Percentiles rank a stretch among this genome's conserved stretches.
phyloP scores from a whole-genome alignment of 2,329 filamentous ascomycete species.

The Aspergillus ochraceus region DNA sequence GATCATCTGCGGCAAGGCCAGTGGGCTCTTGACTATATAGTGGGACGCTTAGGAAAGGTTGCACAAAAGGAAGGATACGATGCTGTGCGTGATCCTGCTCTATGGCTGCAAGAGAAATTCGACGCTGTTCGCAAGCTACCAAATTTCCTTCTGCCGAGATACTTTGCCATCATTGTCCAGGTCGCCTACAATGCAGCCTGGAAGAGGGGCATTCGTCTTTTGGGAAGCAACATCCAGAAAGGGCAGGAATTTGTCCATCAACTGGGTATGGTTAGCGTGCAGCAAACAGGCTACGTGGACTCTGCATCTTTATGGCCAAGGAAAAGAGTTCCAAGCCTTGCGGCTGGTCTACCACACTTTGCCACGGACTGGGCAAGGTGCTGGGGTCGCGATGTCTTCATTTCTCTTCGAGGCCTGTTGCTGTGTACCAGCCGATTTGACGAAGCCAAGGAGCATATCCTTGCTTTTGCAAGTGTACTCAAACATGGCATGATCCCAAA shows the following conservation, averaged over 20 bases:
- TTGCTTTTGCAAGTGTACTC: slow-evolving; percentile 90
- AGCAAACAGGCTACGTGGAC: slow-evolving; percentile 84
- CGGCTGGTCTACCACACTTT: slow-evolving; percentile 92
- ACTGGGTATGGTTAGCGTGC: slow-evolving; percentile 85
- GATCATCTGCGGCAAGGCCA: slow-evolving; percentile 88
- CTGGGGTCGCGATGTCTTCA: slow-evolving; percentile 97
- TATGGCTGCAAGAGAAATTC: slow-evolving; percentile 82
- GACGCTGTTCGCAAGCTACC: slow-evolving; percentile 82
- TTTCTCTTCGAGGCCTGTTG: slow-evolving; percentile 87
- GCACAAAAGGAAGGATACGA: slow-evolving; percentile 63
- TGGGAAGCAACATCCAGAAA: slow-evolving; percentile 72
- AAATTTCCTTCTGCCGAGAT: slow-evolving; percentile 85
- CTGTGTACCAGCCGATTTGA: slow-evolving; percentile 84
- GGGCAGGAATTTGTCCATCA: slow-evolving; percentile 89
- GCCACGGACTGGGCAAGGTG: slow-evolving; percentile 91
- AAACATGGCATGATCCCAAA: slow-evolving; percentile 99
- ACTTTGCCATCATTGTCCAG: slow-evolving; percentile 86
- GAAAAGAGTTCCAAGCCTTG: slow-evolving; percentile 80
- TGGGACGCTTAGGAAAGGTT: slow-evolving; percentile 73
- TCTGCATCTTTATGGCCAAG: slow-evolving; percentile 88
- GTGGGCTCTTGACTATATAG: slow-evolving; percentile 89
- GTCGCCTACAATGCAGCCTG: slow-evolving; percentile 84
- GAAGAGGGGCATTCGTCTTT: slow-evolving; percentile 73
- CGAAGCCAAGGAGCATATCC: slow-evolving; percentile 90
- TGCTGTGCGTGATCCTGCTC: slow-evolving; percentile 63